These are phyloP conservation scores for Solanum chilense DNA, from an alignment of 257 asterid genomes.

Conservation along the genomic window DNA sequence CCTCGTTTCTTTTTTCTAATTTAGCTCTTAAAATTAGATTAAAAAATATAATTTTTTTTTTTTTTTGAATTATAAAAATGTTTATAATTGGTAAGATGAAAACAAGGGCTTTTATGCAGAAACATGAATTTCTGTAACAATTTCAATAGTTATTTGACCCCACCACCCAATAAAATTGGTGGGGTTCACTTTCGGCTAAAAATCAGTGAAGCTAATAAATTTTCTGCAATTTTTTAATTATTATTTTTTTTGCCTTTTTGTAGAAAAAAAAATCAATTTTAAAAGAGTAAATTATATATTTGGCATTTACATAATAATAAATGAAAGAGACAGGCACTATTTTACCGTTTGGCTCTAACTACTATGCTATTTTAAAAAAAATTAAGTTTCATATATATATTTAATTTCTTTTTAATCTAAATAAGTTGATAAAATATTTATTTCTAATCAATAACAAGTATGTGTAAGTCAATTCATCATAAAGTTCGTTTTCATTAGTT, in stretches of 20 bases:
- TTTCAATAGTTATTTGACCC: not conserved
- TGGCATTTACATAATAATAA: not conserved
- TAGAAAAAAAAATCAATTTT: not conserved
- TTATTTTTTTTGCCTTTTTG: not conserved
- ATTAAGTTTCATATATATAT: not conserved
- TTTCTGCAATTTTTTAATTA: not conserved
- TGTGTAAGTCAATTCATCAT: not conserved
- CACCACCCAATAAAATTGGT: not conserved
- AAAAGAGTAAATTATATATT: not conserved
- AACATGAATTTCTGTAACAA: constrained; percentile 1
- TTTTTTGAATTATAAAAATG: too few species aligned
- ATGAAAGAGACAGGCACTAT: not conserved
- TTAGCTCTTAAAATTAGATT: not conserved
- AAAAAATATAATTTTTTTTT: too few species aligned
- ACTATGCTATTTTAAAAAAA: not conserved
- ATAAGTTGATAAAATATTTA: not conserved
- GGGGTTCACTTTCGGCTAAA: constrained; percentile 3
- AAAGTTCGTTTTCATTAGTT: not conserved
- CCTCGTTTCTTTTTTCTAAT: not conserved
- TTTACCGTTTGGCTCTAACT: not conserved
- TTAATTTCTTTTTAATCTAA: not conserved
- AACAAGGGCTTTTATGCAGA: not conserved
- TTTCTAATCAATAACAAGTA: not conserved
- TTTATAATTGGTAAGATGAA: not conserved
- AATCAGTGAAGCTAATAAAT: constrained; percentile 1